A percentile compares a stretch with the other conserved stretches of the same genome.
phyloP scores from a whole-genome alignment of 148 eudicot genomes.

The Rhododendron mucronatum region DNA sequence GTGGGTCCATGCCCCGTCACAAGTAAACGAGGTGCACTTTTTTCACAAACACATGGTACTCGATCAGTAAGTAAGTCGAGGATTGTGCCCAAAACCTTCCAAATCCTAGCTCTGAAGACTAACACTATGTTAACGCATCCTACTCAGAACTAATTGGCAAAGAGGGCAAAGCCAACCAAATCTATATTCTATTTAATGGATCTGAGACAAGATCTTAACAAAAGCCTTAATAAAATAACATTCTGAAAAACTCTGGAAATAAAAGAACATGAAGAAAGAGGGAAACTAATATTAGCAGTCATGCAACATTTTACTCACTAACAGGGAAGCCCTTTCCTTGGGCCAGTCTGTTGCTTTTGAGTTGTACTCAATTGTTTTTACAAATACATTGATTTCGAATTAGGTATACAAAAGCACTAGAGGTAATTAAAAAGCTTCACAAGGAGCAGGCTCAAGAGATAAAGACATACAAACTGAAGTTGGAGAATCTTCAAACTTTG shows the following conservation, averaged over 20 bases:
- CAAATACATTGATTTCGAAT: conserved; percentile 10
- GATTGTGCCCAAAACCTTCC: neutral
- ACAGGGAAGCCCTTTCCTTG: neutral
- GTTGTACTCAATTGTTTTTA: neutral
- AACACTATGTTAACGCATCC: neutral
- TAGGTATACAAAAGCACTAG: conserved; percentile 97
- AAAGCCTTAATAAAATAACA: neutral
- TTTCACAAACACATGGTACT: neutral
- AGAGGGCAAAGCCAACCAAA: neutral
- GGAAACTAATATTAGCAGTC: neutral
- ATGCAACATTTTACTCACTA: neutral
- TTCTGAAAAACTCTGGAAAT: neutral
- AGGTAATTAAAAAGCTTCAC: conserved; percentile 98
- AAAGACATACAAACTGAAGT: conserved; percentile 72
- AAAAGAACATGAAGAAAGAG: neutral
- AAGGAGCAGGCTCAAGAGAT: conserved; percentile 98
- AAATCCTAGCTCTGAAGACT: neutral
- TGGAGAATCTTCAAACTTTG: conserved; percentile 90
- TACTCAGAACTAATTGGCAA: neutral
- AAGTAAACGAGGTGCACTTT: neutral
- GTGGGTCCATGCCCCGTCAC: neutral
- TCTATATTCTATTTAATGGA: neutral
- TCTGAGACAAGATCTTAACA: neutral
- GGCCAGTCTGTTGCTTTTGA: neutral
- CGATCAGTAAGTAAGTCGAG: neutral